Evolutionary conservation across 1,139 yeast genomes (phyloP), one percentile per base, ranked within the genome.

Genomic region (Suhomyces taliae): DNA sequence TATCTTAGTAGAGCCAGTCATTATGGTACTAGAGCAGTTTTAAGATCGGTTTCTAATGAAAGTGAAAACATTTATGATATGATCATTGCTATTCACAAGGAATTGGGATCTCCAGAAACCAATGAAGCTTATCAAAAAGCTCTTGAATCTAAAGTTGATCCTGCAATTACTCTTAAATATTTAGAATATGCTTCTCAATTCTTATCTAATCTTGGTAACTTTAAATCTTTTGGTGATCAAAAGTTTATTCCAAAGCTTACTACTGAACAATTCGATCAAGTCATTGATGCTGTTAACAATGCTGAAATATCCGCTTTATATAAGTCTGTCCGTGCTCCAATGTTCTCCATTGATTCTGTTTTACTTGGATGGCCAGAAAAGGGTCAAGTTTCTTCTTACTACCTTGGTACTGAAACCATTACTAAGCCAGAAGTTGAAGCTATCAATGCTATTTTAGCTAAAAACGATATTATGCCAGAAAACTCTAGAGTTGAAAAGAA

Each of bases 161-260:
- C 44, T 12, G 66, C 69, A n/a, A 64, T 64, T 9, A 66, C 65
- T 3, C 64, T 65, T 10, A 64, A 66, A 15, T 87, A 86, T 63
- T 70, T 89, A 62, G 95, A 88, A 61, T 90, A 88, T 58, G 83
- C 90, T 8, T 80, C 91, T 31, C 96, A 88, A 66, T 85, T 90
- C 60, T 72, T 90, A 58, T 75, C 85, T 43, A 90, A 90, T 65
- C 74, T 86, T 61, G 97, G 97, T 53, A 90, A 90, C 65, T 90
- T 82, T 74, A 89, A 88, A 69, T 85, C 95, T 0, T 90, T 90
- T 67, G 97, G 97, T 52, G 96, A 90, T 67, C 81, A 81, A 54
- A 90, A 90, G 67, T 89, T 89, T 61, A 75, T 90, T 54, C 97
- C 97, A 35, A 70, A 81, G 40, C 59, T 88, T 37, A 44, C 74